phyloP scores from a whole-genome alignment of 768 basidiomycete genomes.

The Clitopilus passeckerianus region DNA sequence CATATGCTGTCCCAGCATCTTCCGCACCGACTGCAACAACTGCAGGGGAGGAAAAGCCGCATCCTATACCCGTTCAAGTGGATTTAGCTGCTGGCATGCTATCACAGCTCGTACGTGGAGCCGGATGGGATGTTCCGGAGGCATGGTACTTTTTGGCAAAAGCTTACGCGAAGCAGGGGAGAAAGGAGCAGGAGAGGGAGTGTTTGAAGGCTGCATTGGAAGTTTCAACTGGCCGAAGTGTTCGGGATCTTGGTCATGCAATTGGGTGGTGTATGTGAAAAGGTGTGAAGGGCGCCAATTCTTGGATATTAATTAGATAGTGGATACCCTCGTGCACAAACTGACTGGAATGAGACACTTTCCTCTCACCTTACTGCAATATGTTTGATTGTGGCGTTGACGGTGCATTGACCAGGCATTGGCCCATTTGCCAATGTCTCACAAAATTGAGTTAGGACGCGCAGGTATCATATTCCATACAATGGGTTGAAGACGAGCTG shows the following conservation, averaged over 20 bases:
- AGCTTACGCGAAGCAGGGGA: constrained; percentile 70
- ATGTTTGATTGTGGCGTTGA: not conserved
- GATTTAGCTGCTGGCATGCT: constrained; percentile 85
- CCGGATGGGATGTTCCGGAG: constrained; percentile 89
- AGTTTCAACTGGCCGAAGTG: constrained; percentile 54
- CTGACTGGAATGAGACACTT: not conserved
- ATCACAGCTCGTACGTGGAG: constrained; percentile 67
- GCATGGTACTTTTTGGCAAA: constrained; percentile 93
- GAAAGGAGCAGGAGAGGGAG: constrained; percentile 68
- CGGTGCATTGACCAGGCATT: not conserved
- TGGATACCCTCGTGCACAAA: not conserved
- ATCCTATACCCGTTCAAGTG: constrained; percentile 27
- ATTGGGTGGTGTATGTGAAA: constrained; percentile 64
- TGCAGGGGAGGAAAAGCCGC: not conserved
- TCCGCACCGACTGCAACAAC: not conserved
- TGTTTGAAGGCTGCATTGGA: constrained; percentile 67
- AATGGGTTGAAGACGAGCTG: constrained; percentile 12
- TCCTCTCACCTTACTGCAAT: not conserved
- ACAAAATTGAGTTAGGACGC: not conserved
- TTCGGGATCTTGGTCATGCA: constrained; percentile 59
- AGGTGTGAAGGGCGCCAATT: not conserved
- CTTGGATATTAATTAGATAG: not conserved
- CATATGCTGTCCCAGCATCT: not conserved
- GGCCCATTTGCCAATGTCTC: not conserved
- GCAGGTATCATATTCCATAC: constrained; percentile 10